These are phyloP conservation scores for Clavispora santaluciae DNA, from an alignment of 805 yeast species.

Conservation along the genomic window DNA sequence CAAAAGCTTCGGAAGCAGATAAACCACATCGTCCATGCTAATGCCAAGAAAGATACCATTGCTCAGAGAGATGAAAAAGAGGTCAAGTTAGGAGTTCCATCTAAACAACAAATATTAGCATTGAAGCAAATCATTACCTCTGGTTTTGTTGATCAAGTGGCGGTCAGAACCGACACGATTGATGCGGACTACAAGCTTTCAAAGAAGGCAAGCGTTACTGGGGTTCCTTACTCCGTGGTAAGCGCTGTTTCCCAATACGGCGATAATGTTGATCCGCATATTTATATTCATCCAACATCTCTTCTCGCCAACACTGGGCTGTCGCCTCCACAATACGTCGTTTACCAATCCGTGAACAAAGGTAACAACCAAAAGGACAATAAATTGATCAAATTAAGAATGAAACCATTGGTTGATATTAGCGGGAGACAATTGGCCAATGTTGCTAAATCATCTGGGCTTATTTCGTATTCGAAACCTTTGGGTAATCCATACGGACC, in stretches of 20 bases:
- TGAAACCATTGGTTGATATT: slow-evolving; percentile 74
- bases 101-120: slow-evolving; percentile 63
- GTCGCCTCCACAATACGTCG: slow-evolving; percentile 74
- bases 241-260: slow-evolving; percentile 38
- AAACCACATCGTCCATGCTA: slow-evolving; percentile 63
- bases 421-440: slow-evolving; percentile 72
- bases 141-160: slow-evolving; percentile 89
- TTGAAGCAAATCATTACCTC: slow-evolving; percentile 89
- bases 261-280: slow-evolving; percentile 45
- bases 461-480: slow-evolving; percentile 85
- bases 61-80: slow-evolving; percentile 39
- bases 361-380: slow-evolving; percentile 44
- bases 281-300: slow-evolving; percentile 79
- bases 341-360: slow-evolving; percentile 62
- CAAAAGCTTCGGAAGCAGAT: slow-evolving; percentile 75
- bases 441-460: slow-evolving; percentile 65
- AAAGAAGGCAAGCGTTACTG: slow-evolving; percentile 52
- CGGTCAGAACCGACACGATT: slow-evolving; percentile 72
- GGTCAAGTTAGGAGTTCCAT: slow-evolving; percentile 61
- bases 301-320: slow-evolving; percentile 56
- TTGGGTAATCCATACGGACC: slow-evolving; percentile 88
- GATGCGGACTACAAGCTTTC: slow-evolving; percentile 58
- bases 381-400: slow-evolving; percentile 45
- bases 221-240: slow-evolving; percentile 62
- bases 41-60: slow-evolving; percentile 55